Evolutionary conservation across 306 rosid genomes (phyloP).

Genomic region (Quercus bicolor): DNA sequence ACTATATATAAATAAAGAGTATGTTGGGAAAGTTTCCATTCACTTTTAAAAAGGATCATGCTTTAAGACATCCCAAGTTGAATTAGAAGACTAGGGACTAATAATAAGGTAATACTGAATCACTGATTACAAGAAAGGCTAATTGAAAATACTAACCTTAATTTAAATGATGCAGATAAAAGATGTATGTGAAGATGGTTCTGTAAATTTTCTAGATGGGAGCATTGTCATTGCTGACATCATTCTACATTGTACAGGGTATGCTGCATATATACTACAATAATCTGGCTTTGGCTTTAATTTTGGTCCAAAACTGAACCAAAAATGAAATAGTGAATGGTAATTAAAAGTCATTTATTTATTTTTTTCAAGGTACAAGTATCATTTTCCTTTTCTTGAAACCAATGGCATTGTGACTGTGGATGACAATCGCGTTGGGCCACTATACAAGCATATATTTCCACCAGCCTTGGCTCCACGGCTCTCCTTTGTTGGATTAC

Average conservation of each 20-base stretch:
- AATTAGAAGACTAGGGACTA: no score
- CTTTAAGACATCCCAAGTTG: no score
- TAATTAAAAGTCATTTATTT: not conserved
- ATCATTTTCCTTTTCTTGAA: slow-evolving; percentile 64
- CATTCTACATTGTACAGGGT: slow-evolving; percentile 88
- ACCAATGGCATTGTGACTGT: slow-evolving; percentile 50
- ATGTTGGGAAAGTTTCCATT: no score
- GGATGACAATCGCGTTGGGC: slow-evolving; percentile 71
- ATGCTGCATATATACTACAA: slow-evolving; percentile 1
- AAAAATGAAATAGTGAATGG: not conserved
- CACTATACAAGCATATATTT: slow-evolving; percentile 74
- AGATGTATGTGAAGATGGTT: slow-evolving; percentile 56
- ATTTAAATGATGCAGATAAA: slow-evolving; percentile 52
- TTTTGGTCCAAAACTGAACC: not conserved
- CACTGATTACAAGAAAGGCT: not conserved
- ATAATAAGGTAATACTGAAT: no score
- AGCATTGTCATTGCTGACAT: slow-evolving; percentile 41
- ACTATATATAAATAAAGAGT: no score
- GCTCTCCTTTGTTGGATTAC: slow-evolving; percentile 79
- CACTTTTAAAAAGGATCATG: no score
- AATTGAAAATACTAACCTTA: not conserved
- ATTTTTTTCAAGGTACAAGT: slow-evolving; percentile 52
- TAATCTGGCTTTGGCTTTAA: not conserved
- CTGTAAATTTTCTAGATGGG: slow-evolving; percentile 57
- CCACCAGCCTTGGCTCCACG: slow-evolving; percentile 67